Evolutionary conservation across 2,329 filamentous ascomycete species (phyloP), one percentile per base, ranked within the genome.

Genomic region (Davidsoniella eucalypti): DNA sequence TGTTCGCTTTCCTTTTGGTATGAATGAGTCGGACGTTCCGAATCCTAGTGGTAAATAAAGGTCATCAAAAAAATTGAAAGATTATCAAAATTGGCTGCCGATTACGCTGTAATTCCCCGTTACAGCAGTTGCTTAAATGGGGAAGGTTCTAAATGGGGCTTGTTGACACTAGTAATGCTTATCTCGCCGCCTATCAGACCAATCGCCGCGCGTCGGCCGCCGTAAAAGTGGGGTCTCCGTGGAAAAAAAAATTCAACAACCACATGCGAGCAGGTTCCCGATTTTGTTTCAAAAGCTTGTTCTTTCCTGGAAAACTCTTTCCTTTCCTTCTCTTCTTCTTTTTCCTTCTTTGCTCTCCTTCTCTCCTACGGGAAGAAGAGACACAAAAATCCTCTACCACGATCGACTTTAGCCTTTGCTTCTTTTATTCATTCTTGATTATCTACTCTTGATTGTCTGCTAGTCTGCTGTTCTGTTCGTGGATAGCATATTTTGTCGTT

Each of bases 361-460:
- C 64, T 60, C 68, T 70, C 64, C 66, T 67, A 67, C 65, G 70
- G 70, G 70, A 72, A 72, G 70, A 71, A 71, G 68, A 69, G 63
- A 64, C 60, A 55, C 60, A 65, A 64, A 65, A 63, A 56, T 51
- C 55, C 56, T 52, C 58, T 58, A 59, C 45, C 52, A 53, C 52
- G 48, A 59, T 54, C 49, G 52, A 59, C 53, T 52, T 53, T 54
- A 43, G 50, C 54, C 53, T 57, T 61, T 58, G 56, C 59, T 60
- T 59, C 58, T 59, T 57, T 53, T 21, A 39, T 54, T 44, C 7
- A 25, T 21, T 46, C 17, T 29, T 18, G 26, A 47, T 37, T 38
- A 53, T 56, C 57, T 58, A 51, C 54, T 52, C 57, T 57, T 57
- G 55, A 59, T 61, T 54, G 55, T 64, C 64, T 61, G 57, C 59